Evolutionary conservation across 768 basidiomycete species (phyloP), one percentile per base, ranked within the genome.

Genomic region (Austroboletus eburneus): DNA sequence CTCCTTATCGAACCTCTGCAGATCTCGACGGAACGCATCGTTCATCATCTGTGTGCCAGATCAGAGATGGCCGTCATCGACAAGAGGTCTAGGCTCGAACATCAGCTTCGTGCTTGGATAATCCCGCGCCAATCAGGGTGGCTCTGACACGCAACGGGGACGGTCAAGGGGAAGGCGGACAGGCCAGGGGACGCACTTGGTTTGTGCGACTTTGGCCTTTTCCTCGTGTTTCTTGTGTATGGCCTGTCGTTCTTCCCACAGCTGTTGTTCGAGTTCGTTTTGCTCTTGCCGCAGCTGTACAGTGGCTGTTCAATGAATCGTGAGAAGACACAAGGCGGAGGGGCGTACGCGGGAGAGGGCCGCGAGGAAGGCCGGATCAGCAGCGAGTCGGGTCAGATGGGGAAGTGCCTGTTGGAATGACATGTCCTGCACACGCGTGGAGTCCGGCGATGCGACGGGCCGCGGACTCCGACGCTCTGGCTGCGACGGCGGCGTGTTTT

Each of bases 251-350:
- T 87, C 87, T 47, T 78, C 72, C 80, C 79, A 89, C 29, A 91
- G 64, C 48, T 73, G 74, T 50, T 69, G 74, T 63, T 92, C 90
- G 27, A 91, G 69, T 20, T 72, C 70, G 45, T 80, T 72, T 67
- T 92, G 90, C 40, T 87, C 84, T 43, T 76, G 65, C 64, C 80
- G 85, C 57, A 92, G 69, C 89, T 89, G 57, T n/a, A n/a, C n/a
- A 17, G 42, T 43, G 42, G 32, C 21, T 18, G 21, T 39, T 50
- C 30, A 57, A 43, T 49, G 25, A 52, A 14, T 9, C 13, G 45
- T 50, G 40, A 21, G 44, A 45, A 34, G 21, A 39, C 6, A 23
- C 14, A 27, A 12, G 21, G 32, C 48, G 21, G 37, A 42, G 22
- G n/a, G 22, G 53, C 66, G 29, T 66, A 85, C 87, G 67, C 77